Percentiles rank a stretch among this genome's conserved stretches.
Conservation (phyloP, 148 eudicot genomes). For the Rhododendron simsii region DNA sequence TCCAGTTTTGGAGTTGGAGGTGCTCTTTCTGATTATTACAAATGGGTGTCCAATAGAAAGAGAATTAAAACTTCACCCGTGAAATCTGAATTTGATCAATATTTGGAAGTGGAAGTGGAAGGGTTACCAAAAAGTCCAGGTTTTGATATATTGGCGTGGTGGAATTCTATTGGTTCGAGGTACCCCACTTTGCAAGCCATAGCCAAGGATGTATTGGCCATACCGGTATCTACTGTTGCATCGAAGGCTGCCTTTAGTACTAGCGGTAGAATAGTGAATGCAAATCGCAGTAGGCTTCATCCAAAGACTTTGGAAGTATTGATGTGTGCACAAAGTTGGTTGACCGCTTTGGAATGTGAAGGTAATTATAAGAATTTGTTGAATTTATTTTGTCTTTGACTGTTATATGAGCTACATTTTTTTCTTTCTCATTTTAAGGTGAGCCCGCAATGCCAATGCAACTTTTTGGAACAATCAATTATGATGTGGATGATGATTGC, state of each 20-base stretch:
- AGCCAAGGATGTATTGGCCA: background rate
- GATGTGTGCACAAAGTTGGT: background rate
- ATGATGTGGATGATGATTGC: background rate
- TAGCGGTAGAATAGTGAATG: background rate
- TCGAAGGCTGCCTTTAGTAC: background rate
- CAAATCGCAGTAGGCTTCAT: background rate
- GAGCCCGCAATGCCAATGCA: background rate
- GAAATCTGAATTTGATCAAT: background rate
- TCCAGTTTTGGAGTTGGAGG: background rate
- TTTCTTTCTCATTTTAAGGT: background rate
- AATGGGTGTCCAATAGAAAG: background rate
- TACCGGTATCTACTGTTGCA: background rate
- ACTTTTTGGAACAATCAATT: background rate
- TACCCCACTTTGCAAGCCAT: constrained; percentile 1
- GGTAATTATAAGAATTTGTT: background rate
- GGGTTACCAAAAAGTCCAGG: background rate
- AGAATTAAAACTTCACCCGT: background rate
- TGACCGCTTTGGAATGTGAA: background rate
- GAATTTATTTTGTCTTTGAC: background rate
- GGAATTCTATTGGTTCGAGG: background rate
- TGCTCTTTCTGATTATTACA: background rate
- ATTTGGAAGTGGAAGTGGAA: background rate
- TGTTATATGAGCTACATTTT: background rate
- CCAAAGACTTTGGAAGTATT: background rate
- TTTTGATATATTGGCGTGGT: background rate